A percentile compares a stretch with the other conserved stretches of the same genome.
Conservation (phyloP, 73 alveolate genomes). For the Paramecium primaurelia region DNA sequence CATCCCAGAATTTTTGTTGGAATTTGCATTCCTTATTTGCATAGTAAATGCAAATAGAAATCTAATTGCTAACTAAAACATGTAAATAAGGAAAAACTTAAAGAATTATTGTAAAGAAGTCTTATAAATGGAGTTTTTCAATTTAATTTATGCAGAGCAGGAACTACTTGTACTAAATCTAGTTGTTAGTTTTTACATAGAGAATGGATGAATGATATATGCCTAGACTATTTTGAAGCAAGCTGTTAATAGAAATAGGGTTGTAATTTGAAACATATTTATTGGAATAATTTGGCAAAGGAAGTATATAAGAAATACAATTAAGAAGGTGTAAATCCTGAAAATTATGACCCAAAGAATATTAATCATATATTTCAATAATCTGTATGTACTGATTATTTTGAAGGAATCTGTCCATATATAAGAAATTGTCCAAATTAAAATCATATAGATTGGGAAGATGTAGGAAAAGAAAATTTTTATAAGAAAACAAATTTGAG, state of each 20-base stretch:
- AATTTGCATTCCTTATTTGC: background rate
- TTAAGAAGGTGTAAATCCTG: background rate
- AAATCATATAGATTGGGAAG: background rate
- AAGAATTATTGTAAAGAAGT: no score
- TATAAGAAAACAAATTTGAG: background rate
- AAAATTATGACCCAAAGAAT: background rate
- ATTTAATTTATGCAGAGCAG: background rate
- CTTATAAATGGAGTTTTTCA: background rate
- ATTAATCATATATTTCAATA: background rate
- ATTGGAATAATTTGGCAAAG: background rate
- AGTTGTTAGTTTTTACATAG: background rate
- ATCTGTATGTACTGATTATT: background rate
- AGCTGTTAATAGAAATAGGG: background rate
- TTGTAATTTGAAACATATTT: background rate
- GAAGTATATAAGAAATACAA: background rate
- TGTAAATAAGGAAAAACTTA: background rate
- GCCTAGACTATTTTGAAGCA: background rate
- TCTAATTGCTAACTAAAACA: background rate
- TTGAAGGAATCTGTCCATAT: background rate
- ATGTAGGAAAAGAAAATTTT: background rate
- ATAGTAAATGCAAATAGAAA: background rate
- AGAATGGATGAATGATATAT: background rate
- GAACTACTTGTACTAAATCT: background rate
- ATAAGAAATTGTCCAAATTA: background rate
- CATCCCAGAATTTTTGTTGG: slow-evolving; percentile 1